Evolutionary conservation across 345 rosid genomes (phyloP), one percentile per base, ranked within the genome.

Genomic region (Stellera chamaejasme): DNA sequence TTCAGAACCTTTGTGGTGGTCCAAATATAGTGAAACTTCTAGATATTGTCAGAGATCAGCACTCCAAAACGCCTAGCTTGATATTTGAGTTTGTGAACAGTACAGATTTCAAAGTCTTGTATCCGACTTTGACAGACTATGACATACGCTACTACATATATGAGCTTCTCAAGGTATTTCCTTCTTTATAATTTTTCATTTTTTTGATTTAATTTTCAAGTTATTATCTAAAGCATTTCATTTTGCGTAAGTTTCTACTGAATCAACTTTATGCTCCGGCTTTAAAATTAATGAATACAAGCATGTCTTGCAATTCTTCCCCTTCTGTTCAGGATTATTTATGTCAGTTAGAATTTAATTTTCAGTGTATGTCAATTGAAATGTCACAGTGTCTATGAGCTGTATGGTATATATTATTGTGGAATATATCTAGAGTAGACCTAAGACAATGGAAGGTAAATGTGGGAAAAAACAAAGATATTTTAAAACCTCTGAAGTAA

Each of bases 61-160:
- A 83, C 57, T 83, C 95, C 1, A 87, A 87, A 76, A 87, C 88
- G 43, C 91, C 95, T 44, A 81, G 91, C 71, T 71, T 87, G 81
- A 83, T 87, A 58, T 87, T 83, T 59, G 90, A 87, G 67, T 79
- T 67, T 73, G 95, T 87, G 50, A 83, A 87, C 79, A 87, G 86
- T 74, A 87, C 95, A 11, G 90, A 87, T 63, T 83, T 83, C 66
- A 87, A 87, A 78, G 79, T 87, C 71, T 43, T 83, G 65, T 87
- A 83, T 62, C 95, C 95, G 27, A 83, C 91, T 19, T 74, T 87
- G 78, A 87, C 91, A n/a, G 95, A 87, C 62, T 87, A 87, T 67
- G 88, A 87, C 77, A 79, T 87, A 56, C 86, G 95, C 44, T 87
- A 87, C 75, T 87, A 83, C 71, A 83, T 83, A 49, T 86, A 83